Base-by-base conservation (phyloP, 2,329 filamentous ascomycete species). In the Calonectria pseudoturangicola region DNA sequence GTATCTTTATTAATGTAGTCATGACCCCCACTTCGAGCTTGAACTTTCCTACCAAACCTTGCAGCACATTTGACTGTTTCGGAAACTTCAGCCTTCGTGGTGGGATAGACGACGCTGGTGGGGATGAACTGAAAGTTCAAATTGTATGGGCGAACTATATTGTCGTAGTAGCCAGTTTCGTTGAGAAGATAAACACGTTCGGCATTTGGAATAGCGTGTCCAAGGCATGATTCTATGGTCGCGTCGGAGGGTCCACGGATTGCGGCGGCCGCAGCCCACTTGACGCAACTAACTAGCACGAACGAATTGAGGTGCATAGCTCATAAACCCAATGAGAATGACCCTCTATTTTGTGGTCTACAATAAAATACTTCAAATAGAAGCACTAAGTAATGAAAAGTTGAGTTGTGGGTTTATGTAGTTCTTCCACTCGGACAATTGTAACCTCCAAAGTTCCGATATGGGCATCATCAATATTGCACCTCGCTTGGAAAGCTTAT, bases 181-280 rank as follows among this genome's bases (percentile, higher is more conserved):
- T 27, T 50, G 21, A 27, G 3, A 28, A 27, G 47, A 12, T 50
- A 21, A 27, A 50, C 47, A 13, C 47, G 47, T 15, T 50, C 47
- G 2, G 21, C 8, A 27, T 50, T 21, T 10, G 47, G 21, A 27
- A 50, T 15, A 27, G 47, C 47, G 8, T 21, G 21, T 9, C 8
- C 47, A 27, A 50, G 47, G 15, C 47, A 50, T 5, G 47, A 50
- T 50, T 50, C 47, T 50, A 50, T 21, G 47, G 21, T 50, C 27
- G 25, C 47, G 27, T 50, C 10, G 13, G 47, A 13, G 21, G 27
- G 25, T 51, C 25, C 12, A 51, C 25, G 48, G 13, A n/a, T 51
- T 7, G n/a, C 48, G 13, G 25, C 48, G 4, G 25, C 48, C 4
- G 48, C 25, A 10, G 48, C 25, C 48, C 48, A 51, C 9, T 25